These are phyloP conservation scores for Kodamaea laetipori DNA, from an alignment of 805 yeast genomes.

Conservation along the genomic window DNA sequence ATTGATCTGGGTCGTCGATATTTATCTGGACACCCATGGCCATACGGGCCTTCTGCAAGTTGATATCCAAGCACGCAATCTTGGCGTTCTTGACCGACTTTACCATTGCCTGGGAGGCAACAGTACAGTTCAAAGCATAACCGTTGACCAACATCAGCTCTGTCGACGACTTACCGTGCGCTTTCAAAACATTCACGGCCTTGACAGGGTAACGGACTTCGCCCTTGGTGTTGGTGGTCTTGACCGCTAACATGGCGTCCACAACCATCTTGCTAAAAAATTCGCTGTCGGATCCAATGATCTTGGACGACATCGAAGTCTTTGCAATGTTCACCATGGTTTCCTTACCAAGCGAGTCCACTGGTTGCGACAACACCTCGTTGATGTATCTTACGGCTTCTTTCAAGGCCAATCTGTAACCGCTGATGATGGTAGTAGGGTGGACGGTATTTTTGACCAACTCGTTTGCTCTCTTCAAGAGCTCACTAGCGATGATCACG, in stretches of 20 bases:
- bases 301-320: constrained; percentile 95
- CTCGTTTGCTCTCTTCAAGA: constrained; percentile 89
- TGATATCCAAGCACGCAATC: constrained; percentile 87
- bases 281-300: constrained; percentile 90
- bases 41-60: constrained; percentile 94
- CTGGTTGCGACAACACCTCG: constrained; percentile 80
- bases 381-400: constrained; percentile 87
- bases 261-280: constrained; percentile 90
- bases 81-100: constrained; percentile 69
- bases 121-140: constrained; percentile 94
- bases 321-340: constrained; percentile 89
- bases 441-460: constrained; percentile 91
- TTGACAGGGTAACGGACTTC: constrained; percentile 93
- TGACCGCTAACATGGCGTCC: constrained; percentile 93
- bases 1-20: constrained; percentile 95
- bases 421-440: constrained; percentile 97
- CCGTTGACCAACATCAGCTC: constrained; percentile 91
- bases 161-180: constrained; percentile 90
- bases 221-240: constrained; percentile 84
- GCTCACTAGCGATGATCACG: constrained; percentile 92
- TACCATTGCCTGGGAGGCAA: constrained; percentile 96
- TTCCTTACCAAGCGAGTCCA: constrained; percentile 78
- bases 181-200: constrained; percentile 93
- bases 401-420: constrained; percentile 88
- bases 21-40: constrained; percentile 98